Percentiles rank a stretch among this genome's conserved stretches.
These are phyloP conservation scores for Penicillium manginii DNA, from an alignment of 495 filamentous ascomycete genomes.

Conservation along the genomic window DNA sequence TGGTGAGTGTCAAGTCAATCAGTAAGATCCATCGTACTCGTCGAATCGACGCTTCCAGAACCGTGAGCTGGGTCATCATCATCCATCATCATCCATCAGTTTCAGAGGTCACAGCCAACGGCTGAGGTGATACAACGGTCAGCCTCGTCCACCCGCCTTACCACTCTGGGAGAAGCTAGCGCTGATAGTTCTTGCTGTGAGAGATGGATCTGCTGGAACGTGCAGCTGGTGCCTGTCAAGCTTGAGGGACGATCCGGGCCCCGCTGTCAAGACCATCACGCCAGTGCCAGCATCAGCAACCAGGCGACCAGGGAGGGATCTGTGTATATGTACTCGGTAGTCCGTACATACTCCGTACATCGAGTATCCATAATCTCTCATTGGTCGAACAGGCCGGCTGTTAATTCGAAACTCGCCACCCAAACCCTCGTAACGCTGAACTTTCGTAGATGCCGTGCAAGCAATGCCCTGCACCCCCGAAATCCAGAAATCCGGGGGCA, in stretches of 20 bases:
- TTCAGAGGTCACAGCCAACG: background rate
- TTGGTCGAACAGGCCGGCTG: too few species aligned
- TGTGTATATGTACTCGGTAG: too few species aligned
- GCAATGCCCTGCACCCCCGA: conserved; percentile 16
- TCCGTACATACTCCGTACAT: too few species aligned
- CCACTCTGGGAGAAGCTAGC: background rate
- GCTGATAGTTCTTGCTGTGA: background rate
- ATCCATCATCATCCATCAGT: background rate
- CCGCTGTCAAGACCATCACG: background rate
- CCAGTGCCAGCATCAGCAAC: too few species aligned
- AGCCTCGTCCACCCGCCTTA: background rate
- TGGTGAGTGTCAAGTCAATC: background rate
- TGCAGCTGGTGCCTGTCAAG: conserved; percentile 9
- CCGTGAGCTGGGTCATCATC: background rate
- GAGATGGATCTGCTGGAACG: conserved; percentile 3
- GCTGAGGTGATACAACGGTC: background rate
- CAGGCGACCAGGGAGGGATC: background rate
- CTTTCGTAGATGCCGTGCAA: conserved; percentile 1
- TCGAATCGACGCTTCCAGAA: background rate
- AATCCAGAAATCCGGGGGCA: conserved; percentile 20
- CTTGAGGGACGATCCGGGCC: conserved; percentile 5
- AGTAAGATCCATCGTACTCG: background rate
- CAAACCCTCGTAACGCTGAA: conserved; percentile 3
- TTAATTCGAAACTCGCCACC: background rate
- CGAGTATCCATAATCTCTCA: too few species aligned